phyloP scores from a whole-genome alignment of 257 asterid species.

The Solanum pennellii region DNA sequence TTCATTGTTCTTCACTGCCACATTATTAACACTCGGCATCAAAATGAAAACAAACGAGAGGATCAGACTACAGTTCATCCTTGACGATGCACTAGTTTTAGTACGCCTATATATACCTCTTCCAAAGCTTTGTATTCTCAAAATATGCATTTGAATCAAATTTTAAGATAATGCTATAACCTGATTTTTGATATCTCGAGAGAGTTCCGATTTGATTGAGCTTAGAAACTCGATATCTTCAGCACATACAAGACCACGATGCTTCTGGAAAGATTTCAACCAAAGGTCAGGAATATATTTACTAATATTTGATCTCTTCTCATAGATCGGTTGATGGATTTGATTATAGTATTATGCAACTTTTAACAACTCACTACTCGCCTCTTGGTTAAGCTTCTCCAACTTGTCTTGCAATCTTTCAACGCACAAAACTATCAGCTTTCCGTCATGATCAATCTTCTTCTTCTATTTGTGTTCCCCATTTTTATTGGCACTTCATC shows the following conservation, averaged over 20 bases:
- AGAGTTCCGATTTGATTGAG: conserved; percentile 71
- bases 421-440: no score
- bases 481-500: no score
- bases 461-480: no score
- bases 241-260: neutral
- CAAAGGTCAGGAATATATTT: conserved; percentile 75
- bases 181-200: conserved; percentile 76
- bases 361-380: conserved; percentile 77
- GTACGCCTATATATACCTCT: conserved; percentile 17
- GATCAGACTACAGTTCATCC: neutral
- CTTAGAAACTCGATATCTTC: conserved; percentile 55
- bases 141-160: conserved; percentile 67
- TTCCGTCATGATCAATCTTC: neutral
- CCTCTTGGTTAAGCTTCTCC: conserved; percentile 64
- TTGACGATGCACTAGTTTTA: neutral
- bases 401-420: neutral
- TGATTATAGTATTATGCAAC: conserved; percentile 74
- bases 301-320: conserved; percentile 55
- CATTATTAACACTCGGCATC: neutral
- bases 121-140: conserved; percentile 63
- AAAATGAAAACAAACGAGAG: neutral
- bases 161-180: conserved; percentile 59
- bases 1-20: neutral
- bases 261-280: conserved; percentile 86
- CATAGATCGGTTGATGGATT: conserved; percentile 70